Conservation (phyloP, 768 basidiomycete species). For the Kondoa subrosea region DNA sequence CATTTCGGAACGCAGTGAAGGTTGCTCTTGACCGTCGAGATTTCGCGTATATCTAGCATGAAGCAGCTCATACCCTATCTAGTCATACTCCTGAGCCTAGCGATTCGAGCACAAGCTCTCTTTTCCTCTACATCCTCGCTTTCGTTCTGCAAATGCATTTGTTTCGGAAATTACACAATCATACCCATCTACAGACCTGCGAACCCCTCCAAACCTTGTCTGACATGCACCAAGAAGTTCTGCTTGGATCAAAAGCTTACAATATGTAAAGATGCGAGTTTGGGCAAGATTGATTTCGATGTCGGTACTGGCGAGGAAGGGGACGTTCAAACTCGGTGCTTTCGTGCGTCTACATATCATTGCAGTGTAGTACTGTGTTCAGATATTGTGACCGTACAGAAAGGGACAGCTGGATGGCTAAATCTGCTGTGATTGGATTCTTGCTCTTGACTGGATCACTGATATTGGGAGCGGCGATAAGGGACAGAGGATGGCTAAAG, state of each 20-base stretch:
- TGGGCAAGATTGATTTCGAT: slow-evolving; percentile 33
- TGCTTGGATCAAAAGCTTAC: slow-evolving; percentile 36
- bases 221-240: slow-evolving; percentile 35
- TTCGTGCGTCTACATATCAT: slow-evolving; percentile 30
- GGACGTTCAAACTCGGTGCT: slow-evolving; percentile 37
- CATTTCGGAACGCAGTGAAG: too few relatives aligned
- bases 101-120: not conserved
- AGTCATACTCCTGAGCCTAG: not conserved
- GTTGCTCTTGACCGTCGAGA: too few relatives aligned
- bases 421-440: slow-evolving; percentile 26
- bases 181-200: slow-evolving; percentile 34
- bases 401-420: slow-evolving; percentile 27
- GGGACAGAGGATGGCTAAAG: slow-evolving; percentile 11
- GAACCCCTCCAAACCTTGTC: slow-evolving; percentile 33
- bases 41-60: not conserved
- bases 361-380: not conserved
- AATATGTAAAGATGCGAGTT: slow-evolving; percentile 31
- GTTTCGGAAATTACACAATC: slow-evolving; percentile 35
- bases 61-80: not conserved
- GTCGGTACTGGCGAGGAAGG: slow-evolving; percentile 35
- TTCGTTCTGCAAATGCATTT: slow-evolving; percentile 31
- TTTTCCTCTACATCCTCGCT: not conserved
- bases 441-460: slow-evolving; percentile 23
- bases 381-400: slow-evolving; percentile 16
- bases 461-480: slow-evolving; percentile 22